Evolutionary conservation across 2,329 filamentous ascomycete species (phyloP).

Genomic region (Diaporthe aspalathi): DNA sequence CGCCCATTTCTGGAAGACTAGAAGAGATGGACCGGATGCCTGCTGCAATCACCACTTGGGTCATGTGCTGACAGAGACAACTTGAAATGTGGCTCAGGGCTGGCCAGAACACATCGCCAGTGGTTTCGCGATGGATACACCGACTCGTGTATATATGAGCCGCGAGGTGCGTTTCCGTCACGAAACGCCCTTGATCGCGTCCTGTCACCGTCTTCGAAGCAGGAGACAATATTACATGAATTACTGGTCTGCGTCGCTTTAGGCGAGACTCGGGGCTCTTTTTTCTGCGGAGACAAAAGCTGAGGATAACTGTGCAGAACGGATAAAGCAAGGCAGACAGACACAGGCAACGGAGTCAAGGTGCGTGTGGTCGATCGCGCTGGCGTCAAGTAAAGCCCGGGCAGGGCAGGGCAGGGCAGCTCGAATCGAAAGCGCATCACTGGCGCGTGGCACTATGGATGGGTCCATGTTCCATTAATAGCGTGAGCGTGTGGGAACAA

Average conservation of each 20-base stretch:
- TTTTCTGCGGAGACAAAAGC: neutral
- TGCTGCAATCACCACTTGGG: neutral
- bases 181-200: neutral
- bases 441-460: neutral
- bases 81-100: neutral
- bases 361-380: neutral
- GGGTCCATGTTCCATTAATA: neutral
- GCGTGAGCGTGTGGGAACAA: neutral
- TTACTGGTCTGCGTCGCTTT: neutral
- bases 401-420: neutral
- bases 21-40: neutral
- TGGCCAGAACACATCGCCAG: no score
- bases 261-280: neutral
- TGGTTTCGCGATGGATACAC: no score
- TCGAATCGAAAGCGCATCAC: neutral
- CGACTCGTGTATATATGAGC: no score
- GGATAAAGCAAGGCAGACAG: conserved; percentile 1
- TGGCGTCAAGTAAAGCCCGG: neutral
- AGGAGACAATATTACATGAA: neutral
- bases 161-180: neutral
- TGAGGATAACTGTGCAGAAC: neutral
- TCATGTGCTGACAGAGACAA: neutral
- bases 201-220: neutral
- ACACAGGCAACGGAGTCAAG: no score
- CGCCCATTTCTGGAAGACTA: neutral